Percentiles rank a stretch among this genome's conserved stretches.
Conservation (phyloP, 164 flowering plant genomes). For the Platanus orientalis region DNA sequence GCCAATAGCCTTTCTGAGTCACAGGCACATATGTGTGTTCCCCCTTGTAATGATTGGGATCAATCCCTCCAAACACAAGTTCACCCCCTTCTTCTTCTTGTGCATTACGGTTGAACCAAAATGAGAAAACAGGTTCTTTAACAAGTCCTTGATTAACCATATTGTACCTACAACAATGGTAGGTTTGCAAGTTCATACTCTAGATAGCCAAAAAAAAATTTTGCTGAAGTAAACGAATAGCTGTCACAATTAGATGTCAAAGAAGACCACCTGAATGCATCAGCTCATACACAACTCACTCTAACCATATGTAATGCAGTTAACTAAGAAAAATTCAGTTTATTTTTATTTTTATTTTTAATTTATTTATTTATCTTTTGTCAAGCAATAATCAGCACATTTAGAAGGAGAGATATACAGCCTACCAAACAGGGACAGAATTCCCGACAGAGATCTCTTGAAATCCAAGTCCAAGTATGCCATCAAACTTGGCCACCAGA, state of each 20-base stretch:
- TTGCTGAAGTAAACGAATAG: no score
- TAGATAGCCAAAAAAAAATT: no score
- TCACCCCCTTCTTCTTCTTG: slow-evolving; percentile 83
- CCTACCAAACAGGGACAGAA: slow-evolving; percentile 80
- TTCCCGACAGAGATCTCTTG: slow-evolving; percentile 83
- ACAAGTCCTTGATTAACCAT: slow-evolving; percentile 77
- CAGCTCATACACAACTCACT: no score
- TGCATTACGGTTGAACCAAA: slow-evolving; percentile 74
- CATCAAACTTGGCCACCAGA: slow-evolving; percentile 85
- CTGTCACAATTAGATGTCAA: no score
- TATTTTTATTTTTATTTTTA: no score
- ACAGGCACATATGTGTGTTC: slow-evolving; percentile 86
- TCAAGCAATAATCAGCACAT: no score
- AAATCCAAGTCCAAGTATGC: slow-evolving; percentile 90
- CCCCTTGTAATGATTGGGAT: slow-evolving; percentile 72
- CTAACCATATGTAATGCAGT: no score
- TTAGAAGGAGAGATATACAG: neutral
- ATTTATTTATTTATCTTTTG: no score
- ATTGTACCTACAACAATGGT: slow-evolving; percentile 53
- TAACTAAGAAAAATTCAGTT: no score
- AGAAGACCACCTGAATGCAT: no score
- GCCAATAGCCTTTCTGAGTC: slow-evolving; percentile 89
- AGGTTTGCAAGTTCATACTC: neutral
- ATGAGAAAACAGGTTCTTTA: slow-evolving; percentile 70
- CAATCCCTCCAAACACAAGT: slow-evolving; percentile 84